Evolutionary conservation across 768 basidiomycete genomes (phyloP), one percentile per base, ranked within the genome.

Genomic region (Leucosporidium creatinivorum): DNA sequence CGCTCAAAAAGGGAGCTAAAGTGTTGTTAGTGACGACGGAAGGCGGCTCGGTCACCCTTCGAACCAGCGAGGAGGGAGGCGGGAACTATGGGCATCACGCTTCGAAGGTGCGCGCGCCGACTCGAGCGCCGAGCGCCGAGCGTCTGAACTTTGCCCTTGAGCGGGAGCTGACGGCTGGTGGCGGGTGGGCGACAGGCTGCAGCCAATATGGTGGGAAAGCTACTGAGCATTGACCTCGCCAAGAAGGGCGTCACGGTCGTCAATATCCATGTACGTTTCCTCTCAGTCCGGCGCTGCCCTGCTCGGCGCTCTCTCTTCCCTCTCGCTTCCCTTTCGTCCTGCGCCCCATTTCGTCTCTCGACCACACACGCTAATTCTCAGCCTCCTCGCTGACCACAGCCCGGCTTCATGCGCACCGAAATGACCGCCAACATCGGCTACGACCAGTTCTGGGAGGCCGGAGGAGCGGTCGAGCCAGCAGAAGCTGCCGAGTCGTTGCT

Each of bases 1-100:
- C 69, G 7, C 70, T 82, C 28, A 64, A 77, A 0, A 72, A 74
- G 0, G 62, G 71, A 18, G 79, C 81, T 0, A 82, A 81, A 66
- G 74, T 83, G 63, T 73, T 82, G 36, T 75, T 82, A 6, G 77
- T 83, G 28, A 81, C 81, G 3, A 80, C 81, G 4, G 82, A 83
- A 76, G 81, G 79, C 10, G 82, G 81, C 0, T 81, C 81, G 4
- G 80, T 82, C 63, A 73, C 73, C 36, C 76, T 83, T 18, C 76
- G 82, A 8, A 82, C 81, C 0, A 73, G 76, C 68, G 78, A 77
- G 50, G 82, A 83, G 76, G 82, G 82, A 44, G 81, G 81, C 2
- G 81, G 81, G 18, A 83, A 82, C 73, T 82, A 80, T 66, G 82
- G 81, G 23, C 82, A 83, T 72, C 82, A 83, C 68, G 82, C 80